Base-by-base conservation (phyloP, 1,284 basidiomycete genomes). In the Cutaneotrichosporon sp. region DNA sequence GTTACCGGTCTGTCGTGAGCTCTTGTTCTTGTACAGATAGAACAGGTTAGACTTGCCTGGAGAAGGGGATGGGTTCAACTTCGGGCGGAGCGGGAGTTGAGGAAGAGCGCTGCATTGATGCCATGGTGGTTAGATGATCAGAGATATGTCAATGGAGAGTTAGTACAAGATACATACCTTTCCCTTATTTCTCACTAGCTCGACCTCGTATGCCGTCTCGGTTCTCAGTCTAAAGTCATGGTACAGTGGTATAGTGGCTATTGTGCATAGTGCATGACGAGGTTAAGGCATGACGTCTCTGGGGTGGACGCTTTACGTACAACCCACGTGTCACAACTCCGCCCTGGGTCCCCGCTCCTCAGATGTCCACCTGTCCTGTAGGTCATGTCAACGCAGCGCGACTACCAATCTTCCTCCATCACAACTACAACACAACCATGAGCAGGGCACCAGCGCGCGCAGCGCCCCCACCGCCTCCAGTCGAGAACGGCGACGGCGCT, bases 391-490 rank as follows among this genome's bases (percentile, higher is more conserved):
- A 16, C 34, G 49, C 30, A 21, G 21, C 30, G 42, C 42, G 42
- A 46, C 42, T 18, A 18, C 42, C 34, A 13, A 8, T n/a, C 42
- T 46, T 16, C 46, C 42, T 49, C 32, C 9, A 42, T 32, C 38
- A 16, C 38, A 38, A n/a, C 49, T 26, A 2, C 42, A 9, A 34
- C 47, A 40, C 30, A 13, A 65, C 60, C 32, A 71, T 71, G 71
- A 72, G 18, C 59, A 46, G 50, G 21, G 65, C 65, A 59, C 76
- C 77, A 34, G 64, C 71, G 36, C 64, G 73, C 58, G 57, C 72
- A 57, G 74, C 77, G 26, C 76, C 77, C 26, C 76, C 78, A 14
- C 77, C 74, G 8, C 70, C 77, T 5, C 75, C 78, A 21, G 67
- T 70, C 9, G 55, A 67, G n/a, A 67, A 70, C 21, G 68, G 69